phyloP scores from a whole-genome alignment of 345 rosid species.

The Gynandropsis gynandra region DNA sequence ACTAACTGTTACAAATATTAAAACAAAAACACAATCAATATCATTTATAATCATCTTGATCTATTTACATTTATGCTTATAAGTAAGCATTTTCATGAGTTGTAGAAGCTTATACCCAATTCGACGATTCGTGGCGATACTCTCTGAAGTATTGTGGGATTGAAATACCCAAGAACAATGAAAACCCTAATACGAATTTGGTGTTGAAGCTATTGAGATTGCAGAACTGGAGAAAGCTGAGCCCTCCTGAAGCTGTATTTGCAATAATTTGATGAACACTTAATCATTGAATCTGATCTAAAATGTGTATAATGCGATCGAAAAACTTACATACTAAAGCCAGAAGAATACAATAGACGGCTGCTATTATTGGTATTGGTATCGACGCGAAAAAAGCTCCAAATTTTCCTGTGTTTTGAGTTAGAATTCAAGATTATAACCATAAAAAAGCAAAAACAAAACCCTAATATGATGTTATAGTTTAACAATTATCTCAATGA shows the following conservation, averaged over 20 bases:
- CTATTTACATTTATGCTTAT: neutral
- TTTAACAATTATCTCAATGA: too few relatives aligned
- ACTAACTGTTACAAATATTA: slow-evolving; percentile 30
- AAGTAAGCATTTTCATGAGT: neutral
- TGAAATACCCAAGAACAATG: slow-evolving; percentile 49
- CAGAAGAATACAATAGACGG: slow-evolving; percentile 46
- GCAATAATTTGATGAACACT: neutral
- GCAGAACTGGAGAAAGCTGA: slow-evolving; percentile 52
- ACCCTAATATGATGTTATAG: too few relatives aligned
- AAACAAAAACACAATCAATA: neutral
- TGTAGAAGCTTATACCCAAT: slow-evolving; percentile 35
- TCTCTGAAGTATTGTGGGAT: slow-evolving; percentile 55
- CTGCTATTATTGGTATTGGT: slow-evolving; percentile 54
- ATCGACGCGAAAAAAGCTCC: slow-evolving; percentile 67
- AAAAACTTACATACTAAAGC: slow-evolving; percentile 47
- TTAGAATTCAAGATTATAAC: neutral
- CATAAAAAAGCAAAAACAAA: too few relatives aligned
- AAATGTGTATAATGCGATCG: neutral
- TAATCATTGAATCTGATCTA: too few relatives aligned
- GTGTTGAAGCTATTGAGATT: slow-evolving; percentile 52
- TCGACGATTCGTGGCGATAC: slow-evolving; percentile 27
- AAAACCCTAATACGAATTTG: slow-evolving; percentile 50
- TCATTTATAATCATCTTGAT: neutral
- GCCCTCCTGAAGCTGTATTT: slow-evolving; percentile 43
- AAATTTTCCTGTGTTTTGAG: slow-evolving; percentile 42